A percentile compares a stretch with the other conserved stretches of the same genome.
phyloP scores from a whole-genome alignment of 768 basidiomycete species.

The Lentinula lateritia region DNA sequence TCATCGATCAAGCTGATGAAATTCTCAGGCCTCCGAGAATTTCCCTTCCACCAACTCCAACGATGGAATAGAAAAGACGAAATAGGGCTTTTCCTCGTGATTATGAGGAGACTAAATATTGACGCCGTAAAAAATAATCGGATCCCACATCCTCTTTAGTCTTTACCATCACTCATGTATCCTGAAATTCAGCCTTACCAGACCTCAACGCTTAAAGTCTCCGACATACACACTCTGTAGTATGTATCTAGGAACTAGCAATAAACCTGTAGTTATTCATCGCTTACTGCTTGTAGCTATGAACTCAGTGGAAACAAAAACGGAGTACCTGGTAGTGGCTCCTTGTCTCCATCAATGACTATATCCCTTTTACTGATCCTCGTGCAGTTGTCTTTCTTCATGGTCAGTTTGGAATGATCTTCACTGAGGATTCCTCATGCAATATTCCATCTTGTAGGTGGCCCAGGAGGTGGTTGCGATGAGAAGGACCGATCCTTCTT shows the following conservation, averaged over 20 bases:
- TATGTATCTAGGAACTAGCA: slow-evolving; percentile 20
- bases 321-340: slow-evolving; percentile 60
- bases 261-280: neutral
- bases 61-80: neutral
- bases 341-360: neutral
- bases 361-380: neutral
- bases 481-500: slow-evolving; percentile 72
- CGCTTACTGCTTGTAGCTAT: slow-evolving; percentile 43
- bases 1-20: neutral
- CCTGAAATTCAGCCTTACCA: slow-evolving; percentile 62
- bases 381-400: slow-evolving; percentile 71
- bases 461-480: slow-evolving; percentile 76
- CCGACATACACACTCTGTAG: slow-evolving; percentile 74
- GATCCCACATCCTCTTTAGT: neutral
- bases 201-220: slow-evolving; percentile 62
- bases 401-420: slow-evolving; percentile 32
- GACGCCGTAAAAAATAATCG: neutral
- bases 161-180: slow-evolving; percentile 43
- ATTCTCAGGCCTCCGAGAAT: neutral
- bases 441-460: slow-evolving; percentile 36
- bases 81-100: neutral
- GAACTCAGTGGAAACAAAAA: slow-evolving; percentile 76
- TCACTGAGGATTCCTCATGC: no score
- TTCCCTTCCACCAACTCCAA: neutral
- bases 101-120: neutral